phyloP scores from a whole-genome alignment of 331 rosid species.

The Spiraea crenata region DNA sequence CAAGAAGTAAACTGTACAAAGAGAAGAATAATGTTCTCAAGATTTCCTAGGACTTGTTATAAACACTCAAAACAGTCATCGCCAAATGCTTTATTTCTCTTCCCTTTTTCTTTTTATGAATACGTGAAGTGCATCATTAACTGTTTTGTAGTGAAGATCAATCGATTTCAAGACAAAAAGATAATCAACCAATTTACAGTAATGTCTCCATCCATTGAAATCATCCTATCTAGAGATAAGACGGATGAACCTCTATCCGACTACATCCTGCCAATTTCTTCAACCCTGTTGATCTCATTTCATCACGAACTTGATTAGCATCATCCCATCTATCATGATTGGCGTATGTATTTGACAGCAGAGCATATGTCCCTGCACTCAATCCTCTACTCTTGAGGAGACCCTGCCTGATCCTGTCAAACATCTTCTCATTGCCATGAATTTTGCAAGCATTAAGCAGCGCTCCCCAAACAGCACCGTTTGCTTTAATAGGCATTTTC shows the following conservation, averaged over 20 bases:
- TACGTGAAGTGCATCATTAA: too few species aligned
- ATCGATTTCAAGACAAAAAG: too few species aligned
- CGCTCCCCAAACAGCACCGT: slow-evolving; percentile 64
- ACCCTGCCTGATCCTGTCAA: slow-evolving; percentile 45
- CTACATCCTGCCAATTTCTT: slow-evolving; percentile 72
- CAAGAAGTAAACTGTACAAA: too few species aligned
- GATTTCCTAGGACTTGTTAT: too few species aligned
- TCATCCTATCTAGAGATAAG: neutral
- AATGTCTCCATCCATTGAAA: neutral
- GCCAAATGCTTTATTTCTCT: too few species aligned
- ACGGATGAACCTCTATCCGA: slow-evolving; percentile 51
- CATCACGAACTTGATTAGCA: slow-evolving; percentile 53
- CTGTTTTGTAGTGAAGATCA: too few species aligned
- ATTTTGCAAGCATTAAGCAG: slow-evolving; percentile 71
- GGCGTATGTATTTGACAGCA: slow-evolving; percentile 66
- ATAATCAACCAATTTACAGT: too few species aligned
- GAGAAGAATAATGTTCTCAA: too few species aligned
- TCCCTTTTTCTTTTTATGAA: too few species aligned
- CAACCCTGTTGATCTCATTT: slow-evolving; percentile 53
- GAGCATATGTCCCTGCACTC: slow-evolving; percentile 62
- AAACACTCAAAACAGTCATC: too few species aligned
- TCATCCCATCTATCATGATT: slow-evolving; percentile 68
- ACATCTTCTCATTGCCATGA: slow-evolving; percentile 62
- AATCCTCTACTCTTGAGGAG: slow-evolving; percentile 34
- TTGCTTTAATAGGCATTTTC: slow-evolving; percentile 61